Evolutionary conservation across 2,329 filamentous ascomycete species (phyloP).

Genomic region (Xylaria sp.): DNA sequence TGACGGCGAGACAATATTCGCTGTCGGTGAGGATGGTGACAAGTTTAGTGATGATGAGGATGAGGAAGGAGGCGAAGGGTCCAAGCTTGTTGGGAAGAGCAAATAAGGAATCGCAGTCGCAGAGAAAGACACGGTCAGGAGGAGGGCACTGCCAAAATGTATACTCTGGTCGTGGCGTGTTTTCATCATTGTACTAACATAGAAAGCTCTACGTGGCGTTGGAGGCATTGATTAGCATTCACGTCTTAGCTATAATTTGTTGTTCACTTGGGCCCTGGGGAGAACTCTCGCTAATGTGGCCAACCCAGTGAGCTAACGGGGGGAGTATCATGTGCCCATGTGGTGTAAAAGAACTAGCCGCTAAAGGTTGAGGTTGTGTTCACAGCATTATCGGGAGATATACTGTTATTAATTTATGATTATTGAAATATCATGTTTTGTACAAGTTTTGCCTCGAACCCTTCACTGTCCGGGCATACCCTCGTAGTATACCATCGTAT

Average conservation of each 20-base stretch:
- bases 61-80: conserved; percentile 62
- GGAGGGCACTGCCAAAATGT: background rate
- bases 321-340: conserved; percentile 20
- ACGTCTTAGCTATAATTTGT: conserved; percentile 35
- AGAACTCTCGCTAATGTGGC: background rate
- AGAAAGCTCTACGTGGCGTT: conserved; percentile 43
- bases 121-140: background rate
- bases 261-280: conserved; percentile 16
- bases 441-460: background rate
- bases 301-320: conserved; percentile 15
- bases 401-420: conserved; percentile 11
- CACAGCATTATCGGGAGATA: background rate
- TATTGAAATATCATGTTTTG: background rate
- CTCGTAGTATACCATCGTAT: background rate
- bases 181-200: conserved; percentile 44
- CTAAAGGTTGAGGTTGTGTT: conserved; percentile 5
- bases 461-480: background rate
- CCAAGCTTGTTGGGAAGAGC: conserved; percentile 63
- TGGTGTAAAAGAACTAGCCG: conserved; percentile 14
- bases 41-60: conserved; percentile 82
- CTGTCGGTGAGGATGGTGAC: conserved; percentile 85
- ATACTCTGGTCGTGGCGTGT: conserved; percentile 24
- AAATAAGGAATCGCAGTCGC: conserved; percentile 48
- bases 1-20: conserved; percentile 94
- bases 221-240: conserved; percentile 33